Conservation (phyloP, 2,329 filamentous ascomycete genomes). For the Colletotrichum sp. region DNA sequence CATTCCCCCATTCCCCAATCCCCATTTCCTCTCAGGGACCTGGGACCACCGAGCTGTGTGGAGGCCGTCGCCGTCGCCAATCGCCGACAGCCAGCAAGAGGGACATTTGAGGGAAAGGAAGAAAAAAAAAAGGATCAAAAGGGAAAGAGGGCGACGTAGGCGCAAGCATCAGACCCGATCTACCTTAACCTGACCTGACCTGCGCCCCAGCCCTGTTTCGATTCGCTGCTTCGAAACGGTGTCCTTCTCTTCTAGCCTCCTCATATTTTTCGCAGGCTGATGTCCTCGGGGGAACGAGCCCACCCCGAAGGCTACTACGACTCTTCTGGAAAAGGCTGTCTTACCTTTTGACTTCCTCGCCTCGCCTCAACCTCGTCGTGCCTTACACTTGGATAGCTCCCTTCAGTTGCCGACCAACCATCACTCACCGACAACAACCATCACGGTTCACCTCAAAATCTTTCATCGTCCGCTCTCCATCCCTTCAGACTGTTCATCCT, state of each 20-base stretch:
- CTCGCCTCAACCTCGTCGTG: neutral
- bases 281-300: neutral
- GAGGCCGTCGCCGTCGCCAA: neutral
- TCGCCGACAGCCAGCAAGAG: neutral
- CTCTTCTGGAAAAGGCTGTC: neutral
- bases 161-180: neutral
- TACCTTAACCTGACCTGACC: neutral
- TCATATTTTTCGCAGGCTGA: neutral
- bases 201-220: constrained; percentile 13
- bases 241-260: neutral
- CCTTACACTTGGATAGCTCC: neutral
- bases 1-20: neutral
- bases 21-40: neutral
- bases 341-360: neutral
- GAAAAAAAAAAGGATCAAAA: neutral
- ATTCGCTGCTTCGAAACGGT: neutral
- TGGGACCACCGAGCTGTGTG: neutral
- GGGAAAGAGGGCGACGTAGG: neutral
- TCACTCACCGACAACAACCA: neutral
- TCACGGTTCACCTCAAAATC: neutral
- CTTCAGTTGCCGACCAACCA: neutral
- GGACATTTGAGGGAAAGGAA: neutral
- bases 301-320: neutral
- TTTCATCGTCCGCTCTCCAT: neutral
- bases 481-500: neutral